Conservation (phyloP, 257 asterid genomes). For the Fraxinus anomala region DNA sequence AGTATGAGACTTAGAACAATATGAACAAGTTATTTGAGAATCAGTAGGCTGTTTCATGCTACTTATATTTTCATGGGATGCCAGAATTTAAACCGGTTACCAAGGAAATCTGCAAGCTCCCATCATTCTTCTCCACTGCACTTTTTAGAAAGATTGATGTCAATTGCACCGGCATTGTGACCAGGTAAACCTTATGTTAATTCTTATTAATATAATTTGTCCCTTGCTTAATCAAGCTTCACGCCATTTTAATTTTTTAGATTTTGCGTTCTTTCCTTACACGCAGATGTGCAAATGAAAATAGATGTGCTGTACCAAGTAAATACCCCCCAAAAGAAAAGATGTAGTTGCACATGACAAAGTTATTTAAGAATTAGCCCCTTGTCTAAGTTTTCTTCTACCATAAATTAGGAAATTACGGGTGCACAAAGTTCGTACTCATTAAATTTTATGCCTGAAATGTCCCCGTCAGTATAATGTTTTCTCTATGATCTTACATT, state of each 20-base stretch:
- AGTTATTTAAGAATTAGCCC: not conserved
- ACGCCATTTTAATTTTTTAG: not conserved
- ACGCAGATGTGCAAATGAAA: slow-evolving; percentile 10
- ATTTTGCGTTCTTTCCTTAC: not conserved
- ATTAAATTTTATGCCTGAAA: not conserved
- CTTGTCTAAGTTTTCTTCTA: not conserved
- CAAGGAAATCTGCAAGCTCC: slow-evolving; percentile 97
- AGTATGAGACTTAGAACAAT: slow-evolving; percentile 21
- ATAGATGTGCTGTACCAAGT: not conserved
- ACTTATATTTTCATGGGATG: slow-evolving; percentile 28
- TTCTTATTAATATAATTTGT: not conserved
- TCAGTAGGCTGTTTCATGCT: slow-evolving; percentile 3
- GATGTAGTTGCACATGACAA: not conserved
- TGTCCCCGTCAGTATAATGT: not conserved
- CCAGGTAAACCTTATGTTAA: slow-evolving; percentile 56
- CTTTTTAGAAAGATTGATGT: slow-evolving; percentile 87
- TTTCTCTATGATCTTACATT: not conserved
- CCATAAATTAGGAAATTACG: not conserved
- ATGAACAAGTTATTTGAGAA: slow-evolving; percentile 6
- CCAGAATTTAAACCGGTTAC: slow-evolving; percentile 94
- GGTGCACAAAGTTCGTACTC: not conserved
- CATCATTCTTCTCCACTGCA: slow-evolving; percentile 86
- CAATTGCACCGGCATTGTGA: slow-evolving; percentile 63
- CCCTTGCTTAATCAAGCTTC: slow-evolving; percentile 16
- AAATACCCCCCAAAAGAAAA: not conserved